These are phyloP conservation scores for Phytophthora fragariaefolia DNA, from an alignment of 352 stramenopile species.

Conservation along the genomic window DNA sequence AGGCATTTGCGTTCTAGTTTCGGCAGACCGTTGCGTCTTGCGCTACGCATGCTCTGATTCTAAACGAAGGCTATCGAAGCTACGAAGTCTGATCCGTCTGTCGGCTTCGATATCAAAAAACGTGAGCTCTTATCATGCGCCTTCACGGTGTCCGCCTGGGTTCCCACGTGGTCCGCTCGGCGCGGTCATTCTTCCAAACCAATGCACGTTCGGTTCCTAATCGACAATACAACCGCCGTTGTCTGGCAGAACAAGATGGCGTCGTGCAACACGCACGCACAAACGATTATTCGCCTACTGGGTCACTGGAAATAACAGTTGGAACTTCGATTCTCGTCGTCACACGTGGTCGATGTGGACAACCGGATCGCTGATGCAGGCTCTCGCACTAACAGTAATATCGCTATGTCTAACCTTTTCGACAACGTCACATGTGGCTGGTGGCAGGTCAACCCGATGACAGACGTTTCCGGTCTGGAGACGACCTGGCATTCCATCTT, in stretches of 20 bases:
- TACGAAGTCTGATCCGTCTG: neutral
- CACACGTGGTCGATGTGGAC: constrained; percentile 1
- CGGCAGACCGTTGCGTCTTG: neutral
- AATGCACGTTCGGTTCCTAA: neutral
- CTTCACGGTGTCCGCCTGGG: constrained; percentile 3
- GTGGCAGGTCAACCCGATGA: neutral
- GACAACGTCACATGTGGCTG: constrained; percentile 8
- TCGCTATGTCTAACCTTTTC: neutral
- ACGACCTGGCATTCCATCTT: constrained; percentile 2
- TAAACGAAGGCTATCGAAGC: neutral
- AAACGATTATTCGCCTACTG: too few species aligned
- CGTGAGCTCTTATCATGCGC: neutral
- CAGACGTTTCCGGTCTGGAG: constrained; percentile 2
- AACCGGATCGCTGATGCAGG: constrained; percentile 9
- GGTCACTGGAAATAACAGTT: too few species aligned
- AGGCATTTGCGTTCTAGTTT: constrained; percentile 9
- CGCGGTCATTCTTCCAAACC: too few species aligned
- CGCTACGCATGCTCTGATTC: neutral
- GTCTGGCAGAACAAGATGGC: neutral
- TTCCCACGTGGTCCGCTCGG: neutral
- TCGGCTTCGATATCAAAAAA: neutral
- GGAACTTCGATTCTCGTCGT: too few species aligned
- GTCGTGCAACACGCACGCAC: neutral
- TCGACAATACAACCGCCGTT: neutral
- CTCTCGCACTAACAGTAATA: neutral